Evolutionary conservation across 2,329 filamentous ascomycete species (phyloP), one percentile per base, ranked within the genome.

Genomic region (Tothia fuscella): DNA sequence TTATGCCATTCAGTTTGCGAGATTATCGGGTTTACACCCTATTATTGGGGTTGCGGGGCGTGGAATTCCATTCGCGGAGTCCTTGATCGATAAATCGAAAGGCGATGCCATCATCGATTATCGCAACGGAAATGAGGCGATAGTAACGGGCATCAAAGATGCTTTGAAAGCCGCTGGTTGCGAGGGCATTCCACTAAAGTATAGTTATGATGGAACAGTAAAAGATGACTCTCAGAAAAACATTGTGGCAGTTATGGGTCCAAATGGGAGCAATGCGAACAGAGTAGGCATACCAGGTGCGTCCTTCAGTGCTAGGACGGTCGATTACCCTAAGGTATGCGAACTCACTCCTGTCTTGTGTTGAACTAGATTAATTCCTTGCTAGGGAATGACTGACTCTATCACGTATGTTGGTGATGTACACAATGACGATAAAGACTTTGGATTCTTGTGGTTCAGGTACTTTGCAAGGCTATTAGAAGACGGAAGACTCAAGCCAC

Each of bases 71-170:
- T 70, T 70, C 48, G 72, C 78, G 3, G 61, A 71, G 52, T 55
- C 50, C 0, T 56, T 77, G 24, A 65, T 79, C 42, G 68, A 76
- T 50, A 53, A 54, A 7, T 56, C 53, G 39, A 72, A 71, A 50
- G 74, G 75, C 29, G 76, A 80, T 50, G 57, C 61, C 1, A 58
- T 80, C 17, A 53, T 80, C 44, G 76, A 80, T 58, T 79, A 80
- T 55, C 71, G 76, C 19, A 38, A 49, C 10, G 56, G 55, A 38
- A 43, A 53, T 36, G 55, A 53, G 12, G 51, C 48, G 5, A 45
- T 59, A 16, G 55, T 57, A 1, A 43, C 51, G 37, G 51, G 48
- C 10, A 51, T 60, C 38, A 46, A 50, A 25, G 49, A 52, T 4
- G 53, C 54, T 3, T 44, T 56, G 5, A 28, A 25, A n/a, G 17